These are phyloP conservation scores for Ophiognomonia clavigignenti-juglandacearum DNA, from an alignment of 2,329 filamentous ascomycete species.

Conservation along the genomic window DNA sequence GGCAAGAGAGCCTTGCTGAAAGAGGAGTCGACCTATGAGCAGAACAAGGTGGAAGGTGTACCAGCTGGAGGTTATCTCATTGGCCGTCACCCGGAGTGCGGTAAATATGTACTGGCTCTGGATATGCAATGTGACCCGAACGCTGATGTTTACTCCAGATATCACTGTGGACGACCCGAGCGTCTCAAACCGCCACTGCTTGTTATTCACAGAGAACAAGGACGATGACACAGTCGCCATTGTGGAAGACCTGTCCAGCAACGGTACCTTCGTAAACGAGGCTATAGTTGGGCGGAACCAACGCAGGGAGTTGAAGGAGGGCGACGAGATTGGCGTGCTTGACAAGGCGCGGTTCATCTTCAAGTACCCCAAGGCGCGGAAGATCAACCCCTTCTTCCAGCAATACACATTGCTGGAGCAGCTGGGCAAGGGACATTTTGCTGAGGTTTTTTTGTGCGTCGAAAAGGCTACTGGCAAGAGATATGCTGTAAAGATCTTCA, in stretches of 20 bases:
- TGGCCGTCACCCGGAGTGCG: conserved; percentile 89
- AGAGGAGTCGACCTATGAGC: conserved; percentile 57
- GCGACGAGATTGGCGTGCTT: conserved; percentile 85
- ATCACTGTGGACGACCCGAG: conserved; percentile 70
- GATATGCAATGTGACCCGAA: background rate
- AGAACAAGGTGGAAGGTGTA: conserved; percentile 55
- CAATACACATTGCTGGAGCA: conserved; percentile 82
- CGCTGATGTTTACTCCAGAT: conserved; percentile 46
- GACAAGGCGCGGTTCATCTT: conserved; percentile 87
- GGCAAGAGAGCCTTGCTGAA: conserved; percentile 43
- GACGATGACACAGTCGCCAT: conserved; percentile 56
- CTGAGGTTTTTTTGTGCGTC: conserved; percentile 84
- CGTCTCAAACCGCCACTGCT: conserved; percentile 80
- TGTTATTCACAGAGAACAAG: conserved; percentile 33
- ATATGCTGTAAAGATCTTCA: conserved; percentile 93
- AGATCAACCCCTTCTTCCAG: conserved; percentile 74
- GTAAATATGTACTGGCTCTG: conserved; percentile 44
- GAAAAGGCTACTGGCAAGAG: conserved; percentile 78
- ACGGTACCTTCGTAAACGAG: conserved; percentile 95
- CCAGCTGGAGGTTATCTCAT: conserved; percentile 83
- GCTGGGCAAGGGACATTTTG: conserved; percentile 92
- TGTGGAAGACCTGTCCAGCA: conserved; percentile 89
- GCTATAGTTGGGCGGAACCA: conserved; percentile 88
- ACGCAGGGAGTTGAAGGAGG: conserved; percentile 78
- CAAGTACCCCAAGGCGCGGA: conserved; percentile 72